These are phyloP conservation scores for Prunus fruticosa DNA, from an alignment of 306 rosid genomes.

Conservation along the genomic window DNA sequence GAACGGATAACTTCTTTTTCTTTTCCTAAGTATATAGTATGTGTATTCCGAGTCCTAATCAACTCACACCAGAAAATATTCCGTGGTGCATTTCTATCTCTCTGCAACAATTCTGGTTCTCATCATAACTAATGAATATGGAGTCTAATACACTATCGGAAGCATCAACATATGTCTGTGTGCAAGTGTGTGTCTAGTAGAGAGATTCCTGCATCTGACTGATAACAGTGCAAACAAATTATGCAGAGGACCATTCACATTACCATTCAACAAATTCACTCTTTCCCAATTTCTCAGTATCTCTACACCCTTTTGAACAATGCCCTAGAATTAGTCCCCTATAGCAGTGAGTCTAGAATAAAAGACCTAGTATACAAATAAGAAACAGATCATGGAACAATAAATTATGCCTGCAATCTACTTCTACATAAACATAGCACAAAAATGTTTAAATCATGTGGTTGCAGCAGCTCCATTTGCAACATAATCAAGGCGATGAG, in stretches of 20 bases:
- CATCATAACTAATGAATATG: neutral
- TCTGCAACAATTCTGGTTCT: too few species aligned
- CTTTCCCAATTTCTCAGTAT: neutral
- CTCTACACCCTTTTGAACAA: neutral
- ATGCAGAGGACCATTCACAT: neutral
- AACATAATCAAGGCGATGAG: neutral
- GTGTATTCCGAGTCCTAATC: too few species aligned
- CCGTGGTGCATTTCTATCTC: too few species aligned
- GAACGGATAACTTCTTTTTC: too few species aligned
- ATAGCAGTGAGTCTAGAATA: neutral
- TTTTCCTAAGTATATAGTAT: too few species aligned
- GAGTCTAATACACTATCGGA: neutral
- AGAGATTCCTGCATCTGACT: neutral
- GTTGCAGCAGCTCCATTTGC: neutral
- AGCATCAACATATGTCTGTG: neutral
- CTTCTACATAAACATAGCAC: neutral
- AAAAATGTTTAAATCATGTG: too few species aligned
- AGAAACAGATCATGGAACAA: neutral
- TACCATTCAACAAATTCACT: neutral
- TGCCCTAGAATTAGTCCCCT: neutral
- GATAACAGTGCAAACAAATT: neutral
- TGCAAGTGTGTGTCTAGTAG: neutral
- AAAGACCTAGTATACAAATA: neutral
- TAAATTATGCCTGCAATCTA: neutral
- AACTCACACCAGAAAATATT: too few species aligned